Base-by-base conservation (phyloP, 108 stramenopile genomes). In the Cyclostephanos tholiformis region DNA sequence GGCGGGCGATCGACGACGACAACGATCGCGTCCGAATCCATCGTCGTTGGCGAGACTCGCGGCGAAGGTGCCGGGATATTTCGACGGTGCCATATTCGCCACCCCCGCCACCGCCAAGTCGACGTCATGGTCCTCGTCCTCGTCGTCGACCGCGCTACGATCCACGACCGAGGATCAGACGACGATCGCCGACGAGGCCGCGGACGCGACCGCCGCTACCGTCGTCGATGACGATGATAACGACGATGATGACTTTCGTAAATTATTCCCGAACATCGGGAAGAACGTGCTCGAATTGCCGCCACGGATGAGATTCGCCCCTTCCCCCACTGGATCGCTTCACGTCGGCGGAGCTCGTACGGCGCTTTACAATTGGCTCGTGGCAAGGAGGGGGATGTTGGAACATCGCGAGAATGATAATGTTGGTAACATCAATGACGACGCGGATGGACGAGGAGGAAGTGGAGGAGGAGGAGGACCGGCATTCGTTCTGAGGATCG, bases 331-430 rank as follows among this genome's bases (percentile, higher is more conserved):
- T 8, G 97, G 97, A 51, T 92, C 86, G 60, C 73, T 98, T 53
- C 98, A 98, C 69, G 98, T 98, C 1, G 98, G 98, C 52, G 98
- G 98, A 41, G 98, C 97, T 2, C 85, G 98, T 41, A 98, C 98
- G 14, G 98, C 98, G 20, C 82, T 98, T 55, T 98, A 96, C 84
- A 98, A 98, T 78, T 98, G 93, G 92, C 83, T 98, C 35, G 81
- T 95, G 23, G 97, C 97, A n/a, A 86, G 95, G 63, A 95, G 95
- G 69, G 88, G 93, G 36, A 88, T 88, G 51, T 32, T 89, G 62
- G 91, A 95, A 44, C 85, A 72, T 52, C 77, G 66, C 16, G n/a
- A n/a, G n/a, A n/a, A n/a, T n/a, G n/a, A n/a, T n/a, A n/a, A n/a
- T n/a, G n/a, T n/a, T n/a, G n/a, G n/a, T n/a, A n/a, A n/a, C n/a